A percentile compares a stretch with the other conserved stretches of the same genome.
These are phyloP conservation scores for Castanea crenata DNA, from an alignment of 306 rosid species.

Conservation along the genomic window DNA sequence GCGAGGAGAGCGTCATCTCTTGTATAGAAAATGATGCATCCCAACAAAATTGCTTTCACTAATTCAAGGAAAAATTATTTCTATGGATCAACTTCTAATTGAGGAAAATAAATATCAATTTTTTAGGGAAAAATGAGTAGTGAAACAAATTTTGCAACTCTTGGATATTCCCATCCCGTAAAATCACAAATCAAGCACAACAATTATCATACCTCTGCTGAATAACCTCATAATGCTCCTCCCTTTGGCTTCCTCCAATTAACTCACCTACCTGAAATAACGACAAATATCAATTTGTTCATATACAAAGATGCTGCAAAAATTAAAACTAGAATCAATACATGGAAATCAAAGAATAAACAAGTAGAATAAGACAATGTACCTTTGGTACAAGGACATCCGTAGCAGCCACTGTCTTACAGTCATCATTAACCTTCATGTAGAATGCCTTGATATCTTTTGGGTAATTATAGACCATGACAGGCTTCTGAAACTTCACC, in stretches of 20 bases:
- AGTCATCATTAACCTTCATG: constrained; percentile 91
- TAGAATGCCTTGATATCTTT: constrained; percentile 94
- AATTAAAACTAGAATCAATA: not conserved
- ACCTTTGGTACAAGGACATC: constrained; percentile 99
- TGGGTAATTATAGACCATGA: constrained; percentile 84
- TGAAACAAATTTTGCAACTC: not conserved
- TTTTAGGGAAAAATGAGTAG: not conserved
- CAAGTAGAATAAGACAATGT: not conserved
- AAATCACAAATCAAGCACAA: not conserved
- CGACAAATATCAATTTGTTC: not conserved
- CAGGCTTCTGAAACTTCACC: constrained; percentile 85
- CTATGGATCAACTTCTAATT: not conserved
- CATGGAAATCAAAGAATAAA: not conserved
- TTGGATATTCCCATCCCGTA: not conserved
- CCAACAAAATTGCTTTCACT: not conserved
- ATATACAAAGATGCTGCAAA: not conserved
- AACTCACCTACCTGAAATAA: constrained; percentile 82
- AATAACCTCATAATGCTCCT: constrained; percentile 78
- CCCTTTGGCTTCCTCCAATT: constrained; percentile 94
- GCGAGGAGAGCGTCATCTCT: constrained; percentile 34
- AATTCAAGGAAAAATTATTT: not conserved
- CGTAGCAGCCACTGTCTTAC: constrained; percentile 92
- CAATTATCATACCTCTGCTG: constrained; percentile 43
- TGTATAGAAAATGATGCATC: constrained; percentile 20
- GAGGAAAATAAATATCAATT: not conserved